A percentile compares a stretch with the other conserved stretches of the same genome.
phyloP scores from a whole-genome alignment of 1,284 basidiomycete genomes.

The Dichomitus squalens region DNA sequence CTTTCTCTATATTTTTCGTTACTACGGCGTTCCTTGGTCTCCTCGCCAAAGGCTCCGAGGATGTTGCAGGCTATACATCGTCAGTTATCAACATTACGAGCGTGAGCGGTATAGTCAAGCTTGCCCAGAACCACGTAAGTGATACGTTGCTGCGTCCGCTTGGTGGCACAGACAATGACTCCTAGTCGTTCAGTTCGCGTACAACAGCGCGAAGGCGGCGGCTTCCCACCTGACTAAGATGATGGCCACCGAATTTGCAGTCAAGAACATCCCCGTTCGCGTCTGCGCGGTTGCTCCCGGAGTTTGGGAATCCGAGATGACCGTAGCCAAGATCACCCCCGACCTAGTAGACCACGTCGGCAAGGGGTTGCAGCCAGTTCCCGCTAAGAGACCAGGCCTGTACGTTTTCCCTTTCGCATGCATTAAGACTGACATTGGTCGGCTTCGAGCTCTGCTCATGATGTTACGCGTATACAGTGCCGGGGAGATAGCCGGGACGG shows the following conservation, averaged over 20 bases:
- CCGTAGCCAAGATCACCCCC: slow-evolving; percentile 47
- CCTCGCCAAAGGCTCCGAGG: slow-evolving; percentile 68
- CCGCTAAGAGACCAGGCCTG: slow-evolving; percentile 66
- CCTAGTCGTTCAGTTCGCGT: slow-evolving; percentile 58
- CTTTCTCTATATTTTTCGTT: slow-evolving; percentile 73
- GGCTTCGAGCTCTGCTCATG: neutral
- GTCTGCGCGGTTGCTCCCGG: slow-evolving; percentile 76
- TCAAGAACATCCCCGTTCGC: slow-evolving; percentile 68
- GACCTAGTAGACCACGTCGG: slow-evolving; percentile 54
- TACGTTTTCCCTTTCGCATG: slow-evolving; percentile 41
- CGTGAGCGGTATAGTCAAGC: slow-evolving; percentile 68
- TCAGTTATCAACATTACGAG: slow-evolving; percentile 77
- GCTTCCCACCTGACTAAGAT: slow-evolving; percentile 73
- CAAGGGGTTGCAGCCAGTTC: slow-evolving; percentile 58
- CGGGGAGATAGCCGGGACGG: slow-evolving; percentile 74
- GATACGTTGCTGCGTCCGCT: too few relatives aligned
- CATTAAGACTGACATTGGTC: neutral
- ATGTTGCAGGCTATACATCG: slow-evolving; percentile 56
- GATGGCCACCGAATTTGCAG: slow-evolving; percentile 72
- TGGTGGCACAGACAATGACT: too few relatives aligned
- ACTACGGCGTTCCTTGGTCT: slow-evolving; percentile 77
- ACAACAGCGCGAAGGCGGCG: slow-evolving; percentile 80
- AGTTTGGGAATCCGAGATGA: slow-evolving; percentile 78
- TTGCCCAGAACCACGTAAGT: slow-evolving; percentile 75
- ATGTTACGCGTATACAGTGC: slow-evolving; percentile 42